Conservation (phyloP, 2,329 filamentous ascomycete species). For the Cytospora piceae region DNA sequence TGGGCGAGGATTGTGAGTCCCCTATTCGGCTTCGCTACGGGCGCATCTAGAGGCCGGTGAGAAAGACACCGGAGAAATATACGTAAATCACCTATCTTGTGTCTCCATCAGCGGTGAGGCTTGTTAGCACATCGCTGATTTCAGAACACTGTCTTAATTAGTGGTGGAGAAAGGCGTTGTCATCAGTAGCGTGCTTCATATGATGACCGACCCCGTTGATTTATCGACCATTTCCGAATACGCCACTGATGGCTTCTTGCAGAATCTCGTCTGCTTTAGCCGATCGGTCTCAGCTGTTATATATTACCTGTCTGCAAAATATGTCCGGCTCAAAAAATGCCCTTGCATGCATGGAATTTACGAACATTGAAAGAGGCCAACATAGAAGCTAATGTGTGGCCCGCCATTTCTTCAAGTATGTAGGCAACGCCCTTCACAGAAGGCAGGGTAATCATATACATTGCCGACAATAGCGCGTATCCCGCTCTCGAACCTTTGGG, state of each 20-base stretch:
- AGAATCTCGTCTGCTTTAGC: constrained; percentile 3
- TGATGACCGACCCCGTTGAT: background rate
- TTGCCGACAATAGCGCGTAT: background rate
- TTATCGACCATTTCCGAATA: background rate
- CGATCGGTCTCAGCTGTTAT: constrained; percentile 1
- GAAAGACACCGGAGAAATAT: background rate
- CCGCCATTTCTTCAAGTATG: background rate
- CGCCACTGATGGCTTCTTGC: background rate
- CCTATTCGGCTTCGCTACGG: too few relatives aligned
- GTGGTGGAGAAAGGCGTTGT: background rate
- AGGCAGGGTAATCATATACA: background rate
- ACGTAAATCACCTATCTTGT: background rate
- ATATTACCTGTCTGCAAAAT: background rate
- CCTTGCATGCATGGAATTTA: background rate
- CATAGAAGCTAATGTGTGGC: background rate
- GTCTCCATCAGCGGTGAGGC: too few relatives aligned
- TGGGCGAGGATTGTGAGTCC: background rate
- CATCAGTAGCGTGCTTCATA: too few relatives aligned
- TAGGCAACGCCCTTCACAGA: background rate
- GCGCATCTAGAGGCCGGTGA: too few relatives aligned
- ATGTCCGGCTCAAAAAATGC: background rate
- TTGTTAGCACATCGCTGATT: background rate
- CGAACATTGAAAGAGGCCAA: background rate
- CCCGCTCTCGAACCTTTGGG: background rate
- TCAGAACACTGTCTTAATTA: background rate